Evolutionary conservation across 768 basidiomycete species (phyloP).

Genomic region (Rhodotorula taiwanensis): DNA sequence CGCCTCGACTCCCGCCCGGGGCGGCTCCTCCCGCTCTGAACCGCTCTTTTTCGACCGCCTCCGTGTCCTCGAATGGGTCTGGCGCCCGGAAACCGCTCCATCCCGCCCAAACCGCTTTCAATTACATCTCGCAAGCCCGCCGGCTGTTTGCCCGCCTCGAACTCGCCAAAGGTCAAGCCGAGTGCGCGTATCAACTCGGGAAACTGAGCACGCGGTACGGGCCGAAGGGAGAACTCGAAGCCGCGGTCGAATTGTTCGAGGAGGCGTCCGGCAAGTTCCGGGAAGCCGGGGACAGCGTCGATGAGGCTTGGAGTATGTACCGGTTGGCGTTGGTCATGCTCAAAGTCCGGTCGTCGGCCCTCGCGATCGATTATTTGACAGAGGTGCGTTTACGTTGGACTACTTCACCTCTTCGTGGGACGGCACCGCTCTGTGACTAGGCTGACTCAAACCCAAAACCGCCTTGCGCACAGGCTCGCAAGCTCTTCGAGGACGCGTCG

Average conservation of each 20-base stretch:
- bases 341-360: constrained; percentile 4
- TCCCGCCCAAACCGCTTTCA: background rate
- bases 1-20: background rate
- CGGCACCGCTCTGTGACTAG: background rate
- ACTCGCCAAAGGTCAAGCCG: background rate
- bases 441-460: background rate
- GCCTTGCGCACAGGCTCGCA: constrained; percentile 1
- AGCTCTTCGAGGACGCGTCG: constrained; percentile 8
- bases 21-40: background rate
- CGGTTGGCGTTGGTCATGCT: constrained; percentile 30
- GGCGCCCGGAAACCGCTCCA: background rate
- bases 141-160: background rate
- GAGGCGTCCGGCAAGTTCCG: constrained; percentile 9
- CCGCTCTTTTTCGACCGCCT: too few relatives aligned
- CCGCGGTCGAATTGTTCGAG: constrained; percentile 17
- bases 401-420: background rate
- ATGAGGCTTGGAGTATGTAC: constrained; percentile 20
- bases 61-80: too few relatives aligned
- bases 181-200: constrained; percentile 20
- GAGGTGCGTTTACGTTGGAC: constrained; percentile 16
- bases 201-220: constrained; percentile 5
- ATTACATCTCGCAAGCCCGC: constrained; percentile 10
- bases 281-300: background rate
- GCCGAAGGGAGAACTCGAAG: background rate
- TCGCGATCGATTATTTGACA: constrained; percentile 18